Percentiles rank a stretch among this genome's conserved stretches.
phyloP scores from a whole-genome alignment of 2,329 filamentous ascomycete species.

The Claviceps pazoutovae region DNA sequence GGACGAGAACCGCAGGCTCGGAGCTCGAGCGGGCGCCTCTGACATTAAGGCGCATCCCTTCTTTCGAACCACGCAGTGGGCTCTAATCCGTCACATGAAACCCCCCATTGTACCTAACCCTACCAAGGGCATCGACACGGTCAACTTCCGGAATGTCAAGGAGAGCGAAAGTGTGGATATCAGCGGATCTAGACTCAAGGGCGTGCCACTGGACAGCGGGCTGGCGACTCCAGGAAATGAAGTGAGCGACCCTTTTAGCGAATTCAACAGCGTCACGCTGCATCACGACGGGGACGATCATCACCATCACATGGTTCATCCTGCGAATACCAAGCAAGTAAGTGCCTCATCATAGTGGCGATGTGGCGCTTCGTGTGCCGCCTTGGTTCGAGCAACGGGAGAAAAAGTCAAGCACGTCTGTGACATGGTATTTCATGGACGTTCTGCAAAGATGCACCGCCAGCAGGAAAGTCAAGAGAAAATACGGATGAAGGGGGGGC shows the following conservation, averaged over 20 bases:
- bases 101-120: slow-evolving; percentile 91
- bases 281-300: slow-evolving; percentile 88
- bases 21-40: slow-evolving; percentile 85
- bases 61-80: slow-evolving; percentile 94
- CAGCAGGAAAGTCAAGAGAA: background rate
- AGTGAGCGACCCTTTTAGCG: slow-evolving; percentile 80
- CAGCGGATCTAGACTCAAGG: slow-evolving; percentile 50
- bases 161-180: slow-evolving; percentile 93
- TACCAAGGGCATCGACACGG: slow-evolving; percentile 77
- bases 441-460: background rate
- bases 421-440: background rate
- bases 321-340: slow-evolving; percentile 3
- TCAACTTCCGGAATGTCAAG: slow-evolving; percentile 97
- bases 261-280: slow-evolving; percentile 95
- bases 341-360: slow-evolving; percentile 5
- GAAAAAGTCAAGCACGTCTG: background rate
- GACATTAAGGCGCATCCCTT: slow-evolving; percentile 95
- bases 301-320: slow-evolving; percentile 15
- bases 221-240: slow-evolving; percentile 76
- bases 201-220: slow-evolving; percentile 75
- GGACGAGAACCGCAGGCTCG: slow-evolving; percentile 84
- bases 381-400: background rate
- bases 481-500: background rate
- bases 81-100: slow-evolving; percentile 92
- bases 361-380: background rate